Evolutionary conservation across 2,329 filamentous ascomycete species (phyloP), one percentile per base, ranked within the genome.

Genomic region (Decorospora gaudefroyi): DNA sequence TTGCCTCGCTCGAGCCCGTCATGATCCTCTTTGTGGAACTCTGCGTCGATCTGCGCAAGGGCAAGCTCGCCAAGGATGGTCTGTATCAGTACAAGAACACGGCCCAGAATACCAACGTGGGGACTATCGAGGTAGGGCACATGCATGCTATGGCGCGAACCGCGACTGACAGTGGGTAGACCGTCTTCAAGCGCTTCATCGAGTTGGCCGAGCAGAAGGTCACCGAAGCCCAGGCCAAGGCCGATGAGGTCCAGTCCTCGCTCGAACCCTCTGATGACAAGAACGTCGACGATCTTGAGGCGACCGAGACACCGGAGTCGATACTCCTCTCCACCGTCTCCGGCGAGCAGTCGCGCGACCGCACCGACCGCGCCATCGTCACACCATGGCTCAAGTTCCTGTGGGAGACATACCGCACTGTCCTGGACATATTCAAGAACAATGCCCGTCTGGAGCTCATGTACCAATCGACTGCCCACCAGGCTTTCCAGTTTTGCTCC

Each of bases 41-140:
- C 48, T 96, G 88, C 60, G 93, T 99, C 67, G 92, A 97, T 69
- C 85, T 96, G 66, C 90, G 93, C 77, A 99, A 97, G 78, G 93
- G 93, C 64, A 99, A 99, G 76, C 82, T 93, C 50, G 93, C 92
- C 73, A 99, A 99, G 81, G 93, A 99, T 77, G 93, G 93, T 51
- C 82, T 99, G 34, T 99, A 97, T 74, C 93, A 96, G 74, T 99
- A 99, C 83, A 99, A 99, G 82, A 99, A 99, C 74, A 97, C 96
- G 61, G 92, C 91, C 42, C 93, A 99, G 74, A 99, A 99, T 78
- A 96, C 92, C 62, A 97, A 97, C 71, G 90, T 99, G 59, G 90
- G 84, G 63, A 99, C 93, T 51, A 99, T 99, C 72, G 93, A 97
- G 84, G 87, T 90, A 76, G 71, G 43, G 26, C 4, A 16, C 34